Evolutionary conservation across 2,329 filamentous ascomycete species (phyloP), one percentile per base, ranked within the genome.

Genomic region (Didymosphaeria variabile): DNA sequence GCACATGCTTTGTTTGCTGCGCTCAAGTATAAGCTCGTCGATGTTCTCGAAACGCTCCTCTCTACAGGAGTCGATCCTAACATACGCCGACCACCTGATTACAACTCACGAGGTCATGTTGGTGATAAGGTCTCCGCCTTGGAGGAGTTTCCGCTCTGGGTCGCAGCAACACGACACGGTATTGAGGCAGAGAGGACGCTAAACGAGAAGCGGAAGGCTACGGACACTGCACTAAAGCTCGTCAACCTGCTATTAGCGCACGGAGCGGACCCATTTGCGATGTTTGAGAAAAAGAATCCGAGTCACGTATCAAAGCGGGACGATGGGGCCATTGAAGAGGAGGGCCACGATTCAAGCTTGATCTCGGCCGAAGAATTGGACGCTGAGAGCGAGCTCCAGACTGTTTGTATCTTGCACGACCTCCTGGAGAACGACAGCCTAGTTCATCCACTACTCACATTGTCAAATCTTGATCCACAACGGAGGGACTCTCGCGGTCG

Each of bases 371-470:
- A 34, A 10, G 40, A 23, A 36, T 15, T 23, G 23, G 45, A 17
- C n/a, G 23, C 45, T 31, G n/a, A 56, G 23, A 7, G 15, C 32
- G 34, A 55, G 34, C 29, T 49, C 19, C 51, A 59, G 1, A 53
- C 17, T 7, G 34, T 38, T 51, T 59, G 55, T 3, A 26, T 66
- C 15, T 15, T 66, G 17, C 63, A 66, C 42, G 40, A 59, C 8
- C 55, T 63, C n/a, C 36, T 62, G 13, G 19, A 40, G 32, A 15
- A 38, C 7, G 44, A 51, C 34, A 36, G 32, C 4, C 23, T 65
- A 12, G 51, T 65, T 3, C 50, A 60, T n/a, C 53, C 60, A 15
- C 49, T 62, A n/a, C 54, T 63, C 10, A 19, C n/a, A 1, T 10
- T 40, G 6, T 17, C 38, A 5, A 32, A 49, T 23, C 47, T 67